Conservation (phyloP, 805 yeast species). For the Lachancea sp. region DNA sequence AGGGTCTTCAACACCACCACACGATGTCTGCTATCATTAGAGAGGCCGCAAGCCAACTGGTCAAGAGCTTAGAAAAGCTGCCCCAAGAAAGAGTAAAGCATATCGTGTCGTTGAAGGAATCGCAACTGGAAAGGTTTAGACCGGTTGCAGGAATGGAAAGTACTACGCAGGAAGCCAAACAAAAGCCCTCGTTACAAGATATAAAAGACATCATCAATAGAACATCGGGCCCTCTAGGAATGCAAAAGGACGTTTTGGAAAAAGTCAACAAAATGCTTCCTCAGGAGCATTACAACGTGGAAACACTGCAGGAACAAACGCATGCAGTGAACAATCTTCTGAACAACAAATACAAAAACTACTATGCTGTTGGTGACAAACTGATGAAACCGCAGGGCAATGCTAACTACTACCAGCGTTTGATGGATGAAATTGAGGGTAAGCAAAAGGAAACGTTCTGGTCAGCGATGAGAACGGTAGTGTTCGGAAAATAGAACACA, state of each 20-base stretch:
- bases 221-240: constrained; percentile 37
- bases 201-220: constrained; percentile 35
- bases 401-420: constrained; percentile 67
- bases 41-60: constrained; percentile 51
- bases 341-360: constrained; percentile 55
- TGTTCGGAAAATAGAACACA: constrained; percentile 56
- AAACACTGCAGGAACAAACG: constrained; percentile 46
- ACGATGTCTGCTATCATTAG: constrained; percentile 28
- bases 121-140: constrained; percentile 54
- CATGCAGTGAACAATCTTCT: constrained; percentile 50
- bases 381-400: constrained; percentile 77
- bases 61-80: constrained; percentile 50
- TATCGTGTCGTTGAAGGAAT: constrained; percentile 61
- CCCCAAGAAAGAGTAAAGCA: constrained; percentile 68
- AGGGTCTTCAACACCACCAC: too few relatives aligned
- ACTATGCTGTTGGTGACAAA: constrained; percentile 60
- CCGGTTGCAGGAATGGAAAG: constrained; percentile 44
- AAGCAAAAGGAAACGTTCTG: constrained; percentile 59
- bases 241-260: constrained; percentile 42
- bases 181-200: constrained; percentile 37
- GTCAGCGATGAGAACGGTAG: constrained; percentile 65
- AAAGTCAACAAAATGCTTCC: constrained; percentile 39
- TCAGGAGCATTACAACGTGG: constrained; percentile 46
- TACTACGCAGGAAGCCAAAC: constrained; percentile 34
- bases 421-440: constrained; percentile 64